A percentile compares a stretch with the other conserved stretches of the same genome.
Conservation (phyloP, 2,329 filamentous ascomycete species). For the Domatiomyces globalis region DNA sequence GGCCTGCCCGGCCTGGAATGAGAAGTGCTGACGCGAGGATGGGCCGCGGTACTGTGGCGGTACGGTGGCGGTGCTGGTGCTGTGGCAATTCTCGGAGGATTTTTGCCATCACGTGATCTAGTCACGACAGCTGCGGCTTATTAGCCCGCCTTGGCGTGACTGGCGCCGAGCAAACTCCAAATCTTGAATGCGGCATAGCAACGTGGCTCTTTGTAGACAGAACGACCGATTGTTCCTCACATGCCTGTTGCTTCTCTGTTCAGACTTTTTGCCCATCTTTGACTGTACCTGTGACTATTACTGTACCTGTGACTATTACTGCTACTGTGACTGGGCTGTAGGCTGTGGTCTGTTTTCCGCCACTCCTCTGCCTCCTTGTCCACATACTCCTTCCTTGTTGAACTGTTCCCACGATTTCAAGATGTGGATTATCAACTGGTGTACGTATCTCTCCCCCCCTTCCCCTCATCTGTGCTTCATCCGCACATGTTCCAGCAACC, state of each 20-base stretch:
- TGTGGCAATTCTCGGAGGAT: neutral
- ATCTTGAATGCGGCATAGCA: neutral
- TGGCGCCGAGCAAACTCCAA: neutral
- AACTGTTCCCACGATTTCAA: neutral
- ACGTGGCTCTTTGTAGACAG: neutral
- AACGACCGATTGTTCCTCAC: neutral
- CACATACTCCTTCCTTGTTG: too few species aligned
- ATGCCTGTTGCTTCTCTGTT: too few species aligned
- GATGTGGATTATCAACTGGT: slow-evolving; percentile 96
- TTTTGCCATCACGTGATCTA: neutral
- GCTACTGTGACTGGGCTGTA: neutral
- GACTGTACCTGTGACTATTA: neutral
- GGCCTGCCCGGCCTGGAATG: too few species aligned
- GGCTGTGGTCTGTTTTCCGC: neutral
- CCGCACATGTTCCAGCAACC: neutral
- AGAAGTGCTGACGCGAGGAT: too few species aligned
- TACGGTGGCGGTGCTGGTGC: neutral
- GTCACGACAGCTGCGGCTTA: neutral
- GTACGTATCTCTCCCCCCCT: slow-evolving; percentile 38
- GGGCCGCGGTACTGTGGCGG: too few species aligned
- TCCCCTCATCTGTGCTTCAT: neutral
- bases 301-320: neutral
- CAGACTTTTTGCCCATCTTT: neutral
- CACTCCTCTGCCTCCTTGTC: neutral
- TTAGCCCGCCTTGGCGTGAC: neutral